These are phyloP conservation scores for Phoma herbarum DNA, from an alignment of 2,329 filamentous ascomycete genomes.

Conservation along the genomic window DNA sequence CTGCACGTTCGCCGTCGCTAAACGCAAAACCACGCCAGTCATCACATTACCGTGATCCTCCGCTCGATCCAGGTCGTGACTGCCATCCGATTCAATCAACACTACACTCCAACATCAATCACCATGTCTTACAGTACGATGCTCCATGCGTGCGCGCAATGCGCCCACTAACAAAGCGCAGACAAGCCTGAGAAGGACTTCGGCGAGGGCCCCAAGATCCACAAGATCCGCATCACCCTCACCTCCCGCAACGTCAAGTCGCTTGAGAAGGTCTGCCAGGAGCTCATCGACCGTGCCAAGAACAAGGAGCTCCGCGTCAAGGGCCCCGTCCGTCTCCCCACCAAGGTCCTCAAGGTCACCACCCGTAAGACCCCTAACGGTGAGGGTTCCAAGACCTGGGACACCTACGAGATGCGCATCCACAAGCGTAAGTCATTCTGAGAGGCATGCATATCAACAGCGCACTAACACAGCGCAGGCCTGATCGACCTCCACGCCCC, in stretches of 20 bases:
- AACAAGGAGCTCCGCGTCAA: slow-evolving; percentile 98
- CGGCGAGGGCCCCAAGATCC: slow-evolving; percentile 92
- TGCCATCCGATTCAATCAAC: slow-evolving; percentile 46
- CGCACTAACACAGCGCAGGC: slow-evolving; percentile 28
- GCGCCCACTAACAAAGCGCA: slow-evolving; percentile 27
- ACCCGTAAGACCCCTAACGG: slow-evolving; percentile 99
- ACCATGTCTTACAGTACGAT: slow-evolving; percentile 50
- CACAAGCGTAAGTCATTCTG: slow-evolving; percentile 74
- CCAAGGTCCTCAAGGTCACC: slow-evolving; percentile 95
- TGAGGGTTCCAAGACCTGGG: slow-evolving; percentile 99
- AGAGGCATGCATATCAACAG: not conserved
- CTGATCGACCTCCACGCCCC: slow-evolving; percentile 98
- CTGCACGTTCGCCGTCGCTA: slow-evolving; percentile 42
- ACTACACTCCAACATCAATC: slow-evolving; percentile 34
- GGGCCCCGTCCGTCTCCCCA: slow-evolving; percentile 96
- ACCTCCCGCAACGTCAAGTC: slow-evolving; percentile 92
- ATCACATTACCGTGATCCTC: slow-evolving; percentile 62
- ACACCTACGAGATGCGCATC: slow-evolving; percentile 98
- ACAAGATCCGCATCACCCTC: slow-evolving; percentile 98
- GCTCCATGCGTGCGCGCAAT: slow-evolving; percentile 1
- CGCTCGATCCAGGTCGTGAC: slow-evolving; percentile 59
- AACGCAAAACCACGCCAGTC: slow-evolving; percentile 53
- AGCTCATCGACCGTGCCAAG: slow-evolving; percentile 98
- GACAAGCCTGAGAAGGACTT: slow-evolving; percentile 92
- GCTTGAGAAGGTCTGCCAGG: slow-evolving; percentile 89